phyloP scores from a whole-genome alignment of 148 eudicot genomes.

The Camellia granthamiana region DNA sequence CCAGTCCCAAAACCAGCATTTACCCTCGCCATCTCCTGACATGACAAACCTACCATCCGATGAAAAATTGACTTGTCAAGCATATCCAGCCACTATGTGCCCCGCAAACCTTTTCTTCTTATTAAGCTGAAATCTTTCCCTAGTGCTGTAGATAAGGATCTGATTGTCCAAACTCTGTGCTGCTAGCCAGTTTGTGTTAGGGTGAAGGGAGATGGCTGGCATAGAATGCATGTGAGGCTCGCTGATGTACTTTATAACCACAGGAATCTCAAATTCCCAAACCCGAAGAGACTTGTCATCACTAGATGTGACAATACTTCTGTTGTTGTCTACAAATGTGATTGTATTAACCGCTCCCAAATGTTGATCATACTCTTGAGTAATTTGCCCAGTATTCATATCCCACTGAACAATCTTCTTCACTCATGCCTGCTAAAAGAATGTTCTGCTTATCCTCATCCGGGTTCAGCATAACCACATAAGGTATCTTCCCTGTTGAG shows the following conservation, averaged over 20 bases:
- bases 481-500: conserved; percentile 90
- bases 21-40: conserved; percentile 98
- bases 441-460: conserved; percentile 97
- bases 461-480: conserved; percentile 89
- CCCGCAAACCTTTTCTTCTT: conserved; percentile 90
- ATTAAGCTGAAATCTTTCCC: conserved; percentile 90
- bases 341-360: conserved; percentile 94
- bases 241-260: conserved; percentile 93
- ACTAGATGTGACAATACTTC: conserved; percentile 91
- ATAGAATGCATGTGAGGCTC: conserved; percentile 99
- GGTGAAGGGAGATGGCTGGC: conserved; percentile 88
- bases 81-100: too few species aligned
- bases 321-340: conserved; percentile 88
- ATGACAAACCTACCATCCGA: conserved; percentile 9
- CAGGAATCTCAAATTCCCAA: conserved; percentile 97
- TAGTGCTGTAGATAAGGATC: conserved; percentile 83
- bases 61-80: too few species aligned
- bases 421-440: conserved; percentile 93
- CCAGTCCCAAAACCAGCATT: conserved; percentile 99
- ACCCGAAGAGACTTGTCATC: conserved; percentile 93
- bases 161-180: conserved; percentile 98
- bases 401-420: conserved; percentile 99
- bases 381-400: conserved; percentile 76
- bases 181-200: conserved; percentile 85
- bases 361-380: conserved; percentile 98